Base-by-base conservation (phyloP, 768 basidiomycete genomes). In the Tulasnella sp. region DNA sequence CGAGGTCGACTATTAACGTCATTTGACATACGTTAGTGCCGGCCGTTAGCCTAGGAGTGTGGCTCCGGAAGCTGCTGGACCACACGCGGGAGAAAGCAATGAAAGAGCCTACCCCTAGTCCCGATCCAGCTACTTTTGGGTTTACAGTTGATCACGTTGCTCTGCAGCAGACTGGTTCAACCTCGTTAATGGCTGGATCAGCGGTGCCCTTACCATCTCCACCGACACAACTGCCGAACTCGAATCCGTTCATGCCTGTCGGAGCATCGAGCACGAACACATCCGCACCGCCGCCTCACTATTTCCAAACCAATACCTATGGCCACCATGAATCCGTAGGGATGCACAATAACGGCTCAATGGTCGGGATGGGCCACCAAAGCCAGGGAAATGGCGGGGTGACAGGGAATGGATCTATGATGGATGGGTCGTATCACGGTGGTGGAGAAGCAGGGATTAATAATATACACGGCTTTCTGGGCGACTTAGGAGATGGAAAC, bases 11-110 rank as follows among this genome's bases (percentile, higher is more conserved):
- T 38, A 7, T 7, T 38, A 5, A 7, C 34, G 15, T 38, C 7
- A 38, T 38, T 5, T 38, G 34, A 7, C 15, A 9, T 8, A 4
- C 4, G 17, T 21, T 53, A 65, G 64, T 65, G 12, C 64, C 64
- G 4, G 64, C 64, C 17, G 54, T 53, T 12, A 56, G 60, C 34
- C 57, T 65, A 38, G 63, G 56, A 27, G 48, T 44, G 27, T 54
- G 64, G 41, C 57, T 65, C 21, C 59, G 60, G 34, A 61, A 63
- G 19, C 63, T 65, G 62, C 45, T 63, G 21, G 54, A 48, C 9
- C 55, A 54, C 42, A 63, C 62, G 27, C 59, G 56, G 12, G 42
- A 55, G 17, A 15, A 58, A 41, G 54, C 63, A 55, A 10, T 38
- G 30, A 43, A 60, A 31, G 44, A 38, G 17, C 46, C 41, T 19